These are phyloP conservation scores for Phytopythium boreale DNA, from an alignment of 352 stramenopile genomes.

Conservation along the genomic window DNA sequence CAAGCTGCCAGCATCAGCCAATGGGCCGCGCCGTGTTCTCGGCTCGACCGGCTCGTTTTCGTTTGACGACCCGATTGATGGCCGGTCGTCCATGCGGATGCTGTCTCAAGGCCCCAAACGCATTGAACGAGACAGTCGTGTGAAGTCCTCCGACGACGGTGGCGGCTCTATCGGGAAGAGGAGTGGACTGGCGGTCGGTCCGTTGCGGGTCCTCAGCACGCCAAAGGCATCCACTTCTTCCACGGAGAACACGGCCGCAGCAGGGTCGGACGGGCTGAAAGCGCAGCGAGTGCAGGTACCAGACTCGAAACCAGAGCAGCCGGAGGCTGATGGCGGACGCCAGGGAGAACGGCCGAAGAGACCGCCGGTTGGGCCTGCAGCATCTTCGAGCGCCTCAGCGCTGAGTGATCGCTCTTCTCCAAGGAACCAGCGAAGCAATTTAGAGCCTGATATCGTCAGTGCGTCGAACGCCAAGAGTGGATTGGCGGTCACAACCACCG, in stretches of 20 bases:
- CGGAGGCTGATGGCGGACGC: not conserved
- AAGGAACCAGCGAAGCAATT: not conserved
- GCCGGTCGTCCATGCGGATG: conserved; percentile 19
- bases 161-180: conserved; percentile 6
- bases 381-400: not conserved
- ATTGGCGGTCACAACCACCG: not conserved
- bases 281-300: conserved; percentile 1
- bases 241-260: conserved; percentile 28
- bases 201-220: conserved; percentile 35
- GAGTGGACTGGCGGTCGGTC: conserved; percentile 18
- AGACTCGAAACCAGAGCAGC: not conserved
- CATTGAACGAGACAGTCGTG: conserved; percentile 28
- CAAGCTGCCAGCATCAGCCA: conserved; percentile 4
- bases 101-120: conserved; percentile 39
- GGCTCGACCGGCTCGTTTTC: conserved; percentile 8
- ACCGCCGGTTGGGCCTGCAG: not conserved
- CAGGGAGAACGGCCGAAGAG: not conserved
- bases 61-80: conserved; percentile 6
- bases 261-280: conserved; percentile 16
- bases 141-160: conserved; percentile 24
- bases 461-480: not conserved
- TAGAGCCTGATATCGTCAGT: not conserved
- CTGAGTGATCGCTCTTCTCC: not conserved
- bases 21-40: conserved; percentile 26
- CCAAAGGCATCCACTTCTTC: conserved; percentile 20